Base-by-base conservation (phyloP, 768 basidiomycete genomes). In the Pholiota molesta region DNA sequence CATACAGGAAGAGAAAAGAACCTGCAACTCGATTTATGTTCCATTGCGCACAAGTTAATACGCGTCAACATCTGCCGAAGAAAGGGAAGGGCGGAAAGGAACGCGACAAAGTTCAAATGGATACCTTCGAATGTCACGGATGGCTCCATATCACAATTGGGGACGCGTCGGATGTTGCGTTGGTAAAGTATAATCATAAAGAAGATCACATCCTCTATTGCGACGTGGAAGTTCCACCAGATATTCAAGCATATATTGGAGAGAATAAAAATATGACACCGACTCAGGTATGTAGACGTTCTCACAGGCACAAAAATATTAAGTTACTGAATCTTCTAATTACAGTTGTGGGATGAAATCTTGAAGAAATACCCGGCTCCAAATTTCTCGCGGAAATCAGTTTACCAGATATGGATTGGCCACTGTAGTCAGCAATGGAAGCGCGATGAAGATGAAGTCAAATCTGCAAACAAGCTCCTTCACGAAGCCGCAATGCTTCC, bases 381-480 rank as follows among this genome's bases (percentile, higher is more conserved):
- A 29, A 6, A 29, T 6, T 29, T 29, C 29, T 29, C 29, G 3
- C 3, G 29, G 6, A 64, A 65, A 54, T 44, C 60, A 2, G 62
- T 75, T 2, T 72, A 74, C 52, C 28, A 64, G 1, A 55, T 68
- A 11, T 74, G 72, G 72, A 35, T 58, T 3, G 44, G 66, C 5
- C 29, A 52, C 11, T 60, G 59, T 6, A 57, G 63, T 2, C 26
- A 59, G 52, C 31, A 69, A 13, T 76, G 70, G 72, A 70, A 68
- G 17, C 65, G 57, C 5, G 65, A 73, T 62, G 26, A 52, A 0
- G 66, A 76, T 60, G 59, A 75, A 53, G 51, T 77, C 9, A 69
- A 67, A 61, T 75, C 73, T 1, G 71, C 73, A 28, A 59, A 62
- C 16, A 66, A 66, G 14, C 62, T 75, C 0, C 49, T 74, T 11